Evolutionary conservation across 805 yeast species (phyloP).

Genomic region (Metschnikowia arizonensis): DNA sequence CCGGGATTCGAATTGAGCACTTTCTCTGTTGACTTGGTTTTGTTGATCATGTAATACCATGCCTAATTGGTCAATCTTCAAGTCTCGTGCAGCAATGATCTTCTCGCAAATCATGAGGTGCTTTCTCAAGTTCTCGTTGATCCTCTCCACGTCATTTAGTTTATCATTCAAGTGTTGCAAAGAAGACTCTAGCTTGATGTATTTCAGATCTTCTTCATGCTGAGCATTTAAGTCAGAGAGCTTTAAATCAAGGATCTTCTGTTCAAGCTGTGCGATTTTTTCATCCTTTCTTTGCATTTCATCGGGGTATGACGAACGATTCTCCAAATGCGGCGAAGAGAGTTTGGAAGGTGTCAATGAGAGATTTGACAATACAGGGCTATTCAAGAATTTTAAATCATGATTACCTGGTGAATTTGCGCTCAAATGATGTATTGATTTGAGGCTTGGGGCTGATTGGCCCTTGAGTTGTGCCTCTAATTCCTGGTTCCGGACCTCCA

Average conservation of each 20-base stretch:
- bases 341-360: conserved; percentile 2
- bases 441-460: neutral
- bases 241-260: conserved; percentile 15
- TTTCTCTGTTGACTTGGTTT: conserved; percentile 44
- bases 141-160: conserved; percentile 57
- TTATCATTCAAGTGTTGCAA: conserved; percentile 55
- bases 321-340: conserved; percentile 3
- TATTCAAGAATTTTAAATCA: neutral
- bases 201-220: conserved; percentile 45
- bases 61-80: conserved; percentile 54
- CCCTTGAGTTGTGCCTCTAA: conserved; percentile 38
- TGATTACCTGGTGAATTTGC: neutral
- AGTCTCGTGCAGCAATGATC: conserved; percentile 54
- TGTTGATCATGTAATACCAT: conserved; percentile 48
- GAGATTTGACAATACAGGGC: neutral
- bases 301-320: conserved; percentile 6
- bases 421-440: neutral
- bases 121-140: conserved; percentile 52
- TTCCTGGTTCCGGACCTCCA: conserved; percentile 33
- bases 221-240: conserved; percentile 23
- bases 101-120: conserved; percentile 54
- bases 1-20: conserved; percentile 45
- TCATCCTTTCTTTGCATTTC: conserved; percentile 16
- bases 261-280: conserved; percentile 17
- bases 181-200: conserved; percentile 53